A percentile compares a stretch with the other conserved stretches of the same genome.
Evolutionary conservation across 345 rosid species (phyloP).

Genomic region (Bruguiera gymnorhiza): DNA sequence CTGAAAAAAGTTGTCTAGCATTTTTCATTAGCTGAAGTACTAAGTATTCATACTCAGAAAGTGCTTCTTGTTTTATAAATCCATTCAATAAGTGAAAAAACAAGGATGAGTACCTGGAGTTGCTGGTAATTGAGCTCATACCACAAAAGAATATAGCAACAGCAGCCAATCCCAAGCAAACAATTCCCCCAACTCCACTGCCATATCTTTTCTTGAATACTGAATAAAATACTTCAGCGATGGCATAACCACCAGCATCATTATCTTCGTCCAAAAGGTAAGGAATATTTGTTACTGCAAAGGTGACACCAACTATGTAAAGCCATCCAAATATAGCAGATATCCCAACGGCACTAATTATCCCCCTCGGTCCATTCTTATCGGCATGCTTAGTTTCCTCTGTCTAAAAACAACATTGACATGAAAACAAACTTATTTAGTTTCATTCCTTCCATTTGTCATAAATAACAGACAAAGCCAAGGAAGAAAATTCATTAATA

Average conservation of each 20-base stretch:
- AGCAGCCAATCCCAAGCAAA: constrained; percentile 80
- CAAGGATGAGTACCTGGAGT: constrained; percentile 56
- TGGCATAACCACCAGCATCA: constrained; percentile 88
- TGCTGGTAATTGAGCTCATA: constrained; percentile 96
- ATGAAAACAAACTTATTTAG: constrained; percentile 5
- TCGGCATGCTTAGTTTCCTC: constrained; percentile 95
- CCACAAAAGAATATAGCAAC: constrained; percentile 97
- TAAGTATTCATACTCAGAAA: neutral
- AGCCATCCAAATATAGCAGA: constrained; percentile 93
- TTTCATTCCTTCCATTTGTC: constrained; percentile 11
- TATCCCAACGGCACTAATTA: constrained; percentile 80
- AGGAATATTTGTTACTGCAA: constrained; percentile 78
- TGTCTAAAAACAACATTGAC: constrained; percentile 46
- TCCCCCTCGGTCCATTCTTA: constrained; percentile 82
- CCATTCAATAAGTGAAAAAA: neutral
- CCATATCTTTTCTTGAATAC: constrained; percentile 88
- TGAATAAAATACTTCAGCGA: constrained; percentile 77
- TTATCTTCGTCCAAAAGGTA: constrained; percentile 65
- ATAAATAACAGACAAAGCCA: neutral
- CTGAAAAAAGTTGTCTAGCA: constrained; percentile 32
- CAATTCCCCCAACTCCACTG: constrained; percentile 78
- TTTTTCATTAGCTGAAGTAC: constrained; percentile 3
- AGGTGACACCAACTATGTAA: constrained; percentile 85
- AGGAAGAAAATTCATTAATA: neutral
- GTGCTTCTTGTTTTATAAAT: neutral